These are phyloP conservation scores for Aspergillus brunneoviolaceus DNA, from an alignment of 2,329 filamentous ascomycete species.

Conservation along the genomic window DNA sequence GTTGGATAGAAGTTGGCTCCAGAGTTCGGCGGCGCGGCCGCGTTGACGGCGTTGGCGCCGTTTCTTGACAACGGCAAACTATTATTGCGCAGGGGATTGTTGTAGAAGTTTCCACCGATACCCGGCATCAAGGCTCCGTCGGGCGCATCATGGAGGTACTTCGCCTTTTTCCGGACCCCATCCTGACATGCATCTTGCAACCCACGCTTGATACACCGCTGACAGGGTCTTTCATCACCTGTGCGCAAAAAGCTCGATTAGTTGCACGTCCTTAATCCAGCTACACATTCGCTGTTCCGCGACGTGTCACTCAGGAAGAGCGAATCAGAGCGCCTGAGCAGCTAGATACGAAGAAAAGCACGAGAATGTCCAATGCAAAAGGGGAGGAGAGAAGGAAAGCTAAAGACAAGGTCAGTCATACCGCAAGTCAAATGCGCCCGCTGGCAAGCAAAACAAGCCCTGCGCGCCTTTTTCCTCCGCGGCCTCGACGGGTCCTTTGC, in stretches of 20 bases:
- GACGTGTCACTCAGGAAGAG: neutral
- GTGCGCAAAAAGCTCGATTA: constrained; percentile 30
- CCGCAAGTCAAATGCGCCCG: constrained; percentile 96
- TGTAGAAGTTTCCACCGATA: constrained; percentile 65
- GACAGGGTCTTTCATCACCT: constrained; percentile 95
- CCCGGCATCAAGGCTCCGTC: constrained; percentile 87
- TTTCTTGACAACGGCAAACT: constrained; percentile 35
- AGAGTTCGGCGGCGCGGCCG: constrained; percentile 25
- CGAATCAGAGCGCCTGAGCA: neutral
- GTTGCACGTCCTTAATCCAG: constrained; percentile 11
- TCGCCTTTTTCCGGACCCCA: constrained; percentile 96
- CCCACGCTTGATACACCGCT: constrained; percentile 89
- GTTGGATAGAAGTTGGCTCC: constrained; percentile 35
- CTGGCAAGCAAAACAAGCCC: constrained; percentile 96
- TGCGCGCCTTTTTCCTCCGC: constrained; percentile 88
- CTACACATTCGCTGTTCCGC: neutral
- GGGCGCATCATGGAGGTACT: constrained; percentile 95
- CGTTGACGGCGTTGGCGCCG: constrained; percentile 29
- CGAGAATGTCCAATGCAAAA: constrained; percentile 10
- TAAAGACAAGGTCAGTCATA: constrained; percentile 53
- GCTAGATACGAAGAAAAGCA: constrained; percentile 12
- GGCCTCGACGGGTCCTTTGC: constrained; percentile 89
- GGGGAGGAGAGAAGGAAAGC: constrained; percentile 11
- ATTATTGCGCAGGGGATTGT: constrained; percentile 31
- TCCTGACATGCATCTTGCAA: constrained; percentile 91